A percentile compares a stretch with the other conserved stretches of the same genome.
Evolutionary conservation across 2,329 filamentous ascomycete genomes (phyloP).

Genomic region (Trematosphaeria pertusa): DNA sequence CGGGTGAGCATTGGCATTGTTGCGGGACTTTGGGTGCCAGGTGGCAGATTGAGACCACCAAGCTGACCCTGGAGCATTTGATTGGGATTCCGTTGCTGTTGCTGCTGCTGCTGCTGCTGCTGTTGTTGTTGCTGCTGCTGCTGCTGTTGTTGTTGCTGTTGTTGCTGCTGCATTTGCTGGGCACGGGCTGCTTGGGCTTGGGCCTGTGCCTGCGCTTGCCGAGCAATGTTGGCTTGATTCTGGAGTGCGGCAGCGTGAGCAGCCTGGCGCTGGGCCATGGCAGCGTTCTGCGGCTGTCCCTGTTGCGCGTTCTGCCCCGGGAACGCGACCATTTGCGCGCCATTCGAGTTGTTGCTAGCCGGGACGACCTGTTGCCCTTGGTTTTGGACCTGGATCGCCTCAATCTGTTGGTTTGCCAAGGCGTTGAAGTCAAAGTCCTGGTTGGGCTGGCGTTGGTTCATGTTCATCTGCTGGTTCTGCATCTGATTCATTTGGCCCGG

Average conservation of each 20-base stretch:
- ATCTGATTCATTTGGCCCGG: slow-evolving; percentile 33
- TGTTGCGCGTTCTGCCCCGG: slow-evolving; percentile 33
- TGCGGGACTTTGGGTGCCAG: slow-evolving; percentile 51
- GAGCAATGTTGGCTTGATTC: no score
- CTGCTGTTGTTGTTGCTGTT: slow-evolving; percentile 45
- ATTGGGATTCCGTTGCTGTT: slow-evolving; percentile 32
- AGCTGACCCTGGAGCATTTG: slow-evolving; percentile 52
- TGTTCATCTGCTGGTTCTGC: slow-evolving; percentile 35
- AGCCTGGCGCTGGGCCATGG: slow-evolving; percentile 38
- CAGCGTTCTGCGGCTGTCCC: slow-evolving; percentile 33
- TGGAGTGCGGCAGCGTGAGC: slow-evolving; percentile 30
- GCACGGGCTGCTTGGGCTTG: no score
- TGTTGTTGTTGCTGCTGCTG: slow-evolving; percentile 55
- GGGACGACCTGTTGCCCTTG: slow-evolving; percentile 69
- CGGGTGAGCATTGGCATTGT: slow-evolving; percentile 59
- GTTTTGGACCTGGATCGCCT: slow-evolving; percentile 67
- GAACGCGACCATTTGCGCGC: slow-evolving; percentile 46
- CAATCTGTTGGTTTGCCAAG: slow-evolving; percentile 66
- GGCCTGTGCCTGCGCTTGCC: slow-evolving; percentile 54
- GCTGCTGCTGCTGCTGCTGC: slow-evolving; percentile 47
- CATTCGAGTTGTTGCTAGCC: slow-evolving; percentile 63
- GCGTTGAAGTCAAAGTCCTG: slow-evolving; percentile 59
- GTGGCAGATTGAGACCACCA: slow-evolving; percentile 53
- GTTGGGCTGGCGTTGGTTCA: slow-evolving; percentile 36
- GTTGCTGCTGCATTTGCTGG: slow-evolving; percentile 23